Percentiles rank a stretch among this genome's conserved stretches.
phyloP scores from a whole-genome alignment of 331 rosid species.

The Quercus phellos region DNA sequence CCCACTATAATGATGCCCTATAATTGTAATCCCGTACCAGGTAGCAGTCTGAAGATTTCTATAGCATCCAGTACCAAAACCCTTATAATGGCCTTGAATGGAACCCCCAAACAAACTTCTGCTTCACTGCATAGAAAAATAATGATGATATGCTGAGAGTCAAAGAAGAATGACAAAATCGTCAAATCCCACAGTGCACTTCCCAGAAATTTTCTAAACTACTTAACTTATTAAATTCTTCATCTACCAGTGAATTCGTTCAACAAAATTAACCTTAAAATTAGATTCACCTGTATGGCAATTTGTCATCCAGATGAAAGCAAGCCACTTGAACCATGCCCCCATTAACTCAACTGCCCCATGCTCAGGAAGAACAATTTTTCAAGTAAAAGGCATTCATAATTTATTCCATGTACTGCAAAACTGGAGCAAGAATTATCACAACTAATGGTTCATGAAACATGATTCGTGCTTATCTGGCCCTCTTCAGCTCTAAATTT shows the following conservation, averaged over 20 bases:
- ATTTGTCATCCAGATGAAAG: no score
- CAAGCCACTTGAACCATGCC: not conserved
- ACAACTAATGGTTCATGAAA: not conserved
- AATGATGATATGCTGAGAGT: not conserved
- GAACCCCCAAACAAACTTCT: not conserved
- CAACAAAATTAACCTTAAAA: no score
- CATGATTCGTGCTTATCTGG: not conserved
- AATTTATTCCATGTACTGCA: no score
- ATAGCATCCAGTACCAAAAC: no score
- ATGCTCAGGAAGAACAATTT: not conserved
- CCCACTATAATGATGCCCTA: no score
- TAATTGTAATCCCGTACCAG: no score
- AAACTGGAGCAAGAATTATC: not conserved
- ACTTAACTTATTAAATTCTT: not conserved
- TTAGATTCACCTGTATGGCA: no score
- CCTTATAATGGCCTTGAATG: no score
- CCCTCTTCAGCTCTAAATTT: constrained; percentile 15
- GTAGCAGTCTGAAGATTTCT: no score
- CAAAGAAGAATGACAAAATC: not conserved
- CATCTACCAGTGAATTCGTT: not conserved
- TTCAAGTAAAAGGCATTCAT: not conserved
- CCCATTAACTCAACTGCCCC: not conserved
- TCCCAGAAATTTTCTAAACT: no score
- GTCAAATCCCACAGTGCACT: no score
- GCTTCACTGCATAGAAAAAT: not conserved